Conservation (phyloP, 2,329 filamentous ascomycete genomes). For the Lachnum nothofagi region DNA sequence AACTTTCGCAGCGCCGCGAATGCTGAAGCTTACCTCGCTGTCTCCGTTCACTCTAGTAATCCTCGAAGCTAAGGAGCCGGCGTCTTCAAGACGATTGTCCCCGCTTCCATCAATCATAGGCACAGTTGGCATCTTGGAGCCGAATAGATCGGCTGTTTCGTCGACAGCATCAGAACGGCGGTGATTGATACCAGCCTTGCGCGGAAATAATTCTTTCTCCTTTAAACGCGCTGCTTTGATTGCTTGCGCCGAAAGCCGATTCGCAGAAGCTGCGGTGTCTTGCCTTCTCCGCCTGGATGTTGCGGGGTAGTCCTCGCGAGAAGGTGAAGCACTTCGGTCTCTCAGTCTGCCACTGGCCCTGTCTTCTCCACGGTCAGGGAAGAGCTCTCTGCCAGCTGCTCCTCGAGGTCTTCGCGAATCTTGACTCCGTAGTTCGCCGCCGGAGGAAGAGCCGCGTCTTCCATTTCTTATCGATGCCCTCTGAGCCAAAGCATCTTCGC, state of each 20-base stretch:
- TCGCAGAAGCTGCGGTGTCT: conserved; percentile 31
- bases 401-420: conserved; percentile 12
- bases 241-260: conserved; percentile 41
- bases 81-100: conserved; percentile 25
- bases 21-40: conserved; percentile 44
- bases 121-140: conserved; percentile 44
- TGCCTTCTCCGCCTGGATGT: conserved; percentile 31
- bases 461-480: conserved; percentile 29
- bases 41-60: conserved; percentile 28
- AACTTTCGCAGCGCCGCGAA: conserved; percentile 53
- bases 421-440: conserved; percentile 28
- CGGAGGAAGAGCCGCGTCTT: conserved; percentile 33
- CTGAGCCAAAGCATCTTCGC: conserved; percentile 35
- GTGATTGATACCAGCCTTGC: conserved; percentile 39
- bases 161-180: conserved; percentile 48
- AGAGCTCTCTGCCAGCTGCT: conserved; percentile 52
- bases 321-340: conserved; percentile 33
- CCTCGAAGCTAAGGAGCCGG: conserved; percentile 19
- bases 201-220: conserved; percentile 52
- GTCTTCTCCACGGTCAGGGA: conserved; percentile 41
- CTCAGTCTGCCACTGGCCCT: conserved; percentile 30
- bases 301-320: conserved; percentile 36
- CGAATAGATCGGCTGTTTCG: conserved; percentile 48
- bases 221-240: conserved; percentile 36
- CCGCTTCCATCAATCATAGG: conserved; percentile 44